A percentile compares a stretch with the other conserved stretches of the same genome.
phyloP scores from a whole-genome alignment of 371 early-diverging fungal genomes.

The Mycotypha africana region DNA sequence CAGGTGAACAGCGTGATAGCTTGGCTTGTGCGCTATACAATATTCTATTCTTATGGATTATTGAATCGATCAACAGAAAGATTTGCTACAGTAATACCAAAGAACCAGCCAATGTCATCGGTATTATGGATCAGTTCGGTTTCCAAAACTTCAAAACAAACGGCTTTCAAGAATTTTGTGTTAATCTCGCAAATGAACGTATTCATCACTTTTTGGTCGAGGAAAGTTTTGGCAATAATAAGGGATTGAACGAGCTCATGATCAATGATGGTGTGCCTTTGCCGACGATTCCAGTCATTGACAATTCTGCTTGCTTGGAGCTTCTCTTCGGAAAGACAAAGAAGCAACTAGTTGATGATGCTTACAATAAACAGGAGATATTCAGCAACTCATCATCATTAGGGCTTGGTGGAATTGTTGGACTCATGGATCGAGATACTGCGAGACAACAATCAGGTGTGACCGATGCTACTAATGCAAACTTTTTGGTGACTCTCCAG shows the following conservation, averaged over 20 bases:
- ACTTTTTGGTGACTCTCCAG: constrained; percentile 39
- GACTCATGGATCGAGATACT: constrained; percentile 57
- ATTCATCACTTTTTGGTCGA: constrained; percentile 64
- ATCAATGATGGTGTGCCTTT: constrained; percentile 36
- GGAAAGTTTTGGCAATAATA: constrained; percentile 50
- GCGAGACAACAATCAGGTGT: constrained; percentile 36
- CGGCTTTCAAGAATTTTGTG: constrained; percentile 72
- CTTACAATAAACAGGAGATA: constrained; percentile 2
- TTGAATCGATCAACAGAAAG: constrained; percentile 37
- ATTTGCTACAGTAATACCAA: constrained; percentile 39
- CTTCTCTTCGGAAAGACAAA: constrained; percentile 40
- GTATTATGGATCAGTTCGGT: constrained; percentile 72
- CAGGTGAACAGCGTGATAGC: constrained; percentile 39
- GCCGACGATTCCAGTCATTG: constrained; percentile 43
- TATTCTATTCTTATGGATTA: constrained; percentile 41
- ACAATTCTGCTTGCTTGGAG: constrained; percentile 48
- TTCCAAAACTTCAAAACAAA: constrained; percentile 40
- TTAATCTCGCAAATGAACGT: constrained; percentile 85
- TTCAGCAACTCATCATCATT: constrained; percentile 20
- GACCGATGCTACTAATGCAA: constrained; percentile 46
- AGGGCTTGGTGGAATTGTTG: constrained; percentile 37
- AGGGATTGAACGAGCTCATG: constrained; percentile 49
- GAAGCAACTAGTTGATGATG: constrained; percentile 3
- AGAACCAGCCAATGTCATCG: constrained; percentile 68
- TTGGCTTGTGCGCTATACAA: constrained; percentile 35